Base-by-base conservation (phyloP, 2,329 filamentous ascomycete genomes). In the Microdochium nivale region DNA sequence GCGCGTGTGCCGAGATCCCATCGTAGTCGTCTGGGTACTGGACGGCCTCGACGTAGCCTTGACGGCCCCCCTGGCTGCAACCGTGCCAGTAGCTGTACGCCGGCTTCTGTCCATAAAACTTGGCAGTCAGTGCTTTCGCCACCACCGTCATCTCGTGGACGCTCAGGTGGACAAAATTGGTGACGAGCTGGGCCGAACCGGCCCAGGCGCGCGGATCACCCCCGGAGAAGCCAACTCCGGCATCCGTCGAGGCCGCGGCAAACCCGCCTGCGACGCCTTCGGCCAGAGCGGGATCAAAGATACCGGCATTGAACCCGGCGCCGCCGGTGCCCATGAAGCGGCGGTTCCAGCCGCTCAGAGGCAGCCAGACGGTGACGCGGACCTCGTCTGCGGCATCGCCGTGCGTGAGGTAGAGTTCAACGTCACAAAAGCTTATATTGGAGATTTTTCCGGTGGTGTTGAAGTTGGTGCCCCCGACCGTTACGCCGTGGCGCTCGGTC, bases 61-160 rank as follows among this genome's bases (percentile, higher is more conserved):
- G 77, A 1, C 78, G 66, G 1, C 79, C 79, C 25, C 79, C 79
- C 0, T 74, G 78, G 2, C 74, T 78, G 59, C 78, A 81, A 25
- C 78, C 79, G 47, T 70, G 67, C 59, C 72, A 81, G 60, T 80
- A 81, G n/a, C 70, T 75, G 58, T 74, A 76, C 1, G 65, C 60
- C 1, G 70, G 67, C 0, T 64, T 58, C 21, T 60, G 54, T n/a
- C 69, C 65, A 57, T 82, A 82, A 60, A 74, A 80, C 9, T 64
- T 60, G 24, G 71, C 58, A 3, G 72, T 69, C 21, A 82, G 56
- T 3, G 67, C 54, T 58, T 82, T 82, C 23, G 72, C 72, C 1
- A 76, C 57, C 5, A 74, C 65, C 0, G 75, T 70, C 40, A 73
- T 74, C 35, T 74, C 75, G 56, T 80, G 76, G 23, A 66, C 51